phyloP scores from a whole-genome alignment of 1,139 yeast genomes.

The Scheffersomyces cryptocercus region DNA sequence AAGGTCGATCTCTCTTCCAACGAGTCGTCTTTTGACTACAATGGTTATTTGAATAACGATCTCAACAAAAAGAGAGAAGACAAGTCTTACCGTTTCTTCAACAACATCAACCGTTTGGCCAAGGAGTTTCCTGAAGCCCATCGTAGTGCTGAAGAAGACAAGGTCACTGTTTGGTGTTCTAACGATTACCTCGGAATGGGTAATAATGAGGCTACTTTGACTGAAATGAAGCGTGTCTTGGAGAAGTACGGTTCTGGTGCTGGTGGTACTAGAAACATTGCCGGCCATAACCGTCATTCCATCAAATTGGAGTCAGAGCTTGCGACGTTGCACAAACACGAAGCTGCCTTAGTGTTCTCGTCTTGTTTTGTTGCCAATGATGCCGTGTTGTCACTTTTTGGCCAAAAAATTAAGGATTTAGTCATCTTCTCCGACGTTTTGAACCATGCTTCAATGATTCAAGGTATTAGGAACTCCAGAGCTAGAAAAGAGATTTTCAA shows the following conservation, averaged over 20 bases:
- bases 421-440: slow-evolving; percentile 90
- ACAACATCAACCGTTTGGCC: slow-evolving; percentile 95
- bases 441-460: slow-evolving; percentile 98
- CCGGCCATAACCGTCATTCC: slow-evolving; percentile 93
- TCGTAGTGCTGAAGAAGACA: slow-evolving; percentile 68
- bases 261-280: slow-evolving; percentile 98
- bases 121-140: slow-evolving; percentile 93
- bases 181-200: slow-evolving; percentile 98
- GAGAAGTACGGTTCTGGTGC: slow-evolving; percentile 97
- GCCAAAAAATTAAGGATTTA: slow-evolving; percentile 84
- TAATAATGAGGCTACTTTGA: slow-evolving; percentile 66
- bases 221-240: slow-evolving; percentile 77
- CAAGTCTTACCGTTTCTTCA: slow-evolving; percentile 92
- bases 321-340: slow-evolving; percentile 91
- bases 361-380: slow-evolving; percentile 98
- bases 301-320: slow-evolving; percentile 80
- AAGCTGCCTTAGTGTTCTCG: slow-evolving; percentile 90
- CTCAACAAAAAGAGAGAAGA: slow-evolving; percentile 75
- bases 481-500: slow-evolving; percentile 86
- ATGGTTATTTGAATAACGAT: slow-evolving; percentile 61
- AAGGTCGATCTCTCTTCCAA: slow-evolving; percentile 34
- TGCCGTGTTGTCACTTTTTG: slow-evolving; percentile 89
- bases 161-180: slow-evolving; percentile 98
- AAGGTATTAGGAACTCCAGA: slow-evolving; percentile 89
- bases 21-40: slow-evolving; percentile 61